These are phyloP conservation scores for Pseudocercospora fuligena DNA, from an alignment of 2,329 filamentous ascomycete genomes.

Conservation along the genomic window DNA sequence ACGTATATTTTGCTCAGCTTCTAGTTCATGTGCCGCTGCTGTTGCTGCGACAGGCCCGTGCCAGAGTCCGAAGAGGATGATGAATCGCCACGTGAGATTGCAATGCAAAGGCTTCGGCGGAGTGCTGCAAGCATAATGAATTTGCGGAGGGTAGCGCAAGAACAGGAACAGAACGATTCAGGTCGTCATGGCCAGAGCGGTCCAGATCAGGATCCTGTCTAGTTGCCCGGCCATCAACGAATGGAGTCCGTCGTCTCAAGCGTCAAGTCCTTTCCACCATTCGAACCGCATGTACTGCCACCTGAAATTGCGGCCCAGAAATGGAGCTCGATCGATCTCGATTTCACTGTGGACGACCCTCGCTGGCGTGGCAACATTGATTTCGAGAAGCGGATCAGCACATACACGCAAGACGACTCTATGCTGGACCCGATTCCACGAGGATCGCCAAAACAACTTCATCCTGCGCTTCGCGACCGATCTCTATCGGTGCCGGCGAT, in stretches of 20 bases:
- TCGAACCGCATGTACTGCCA: neutral
- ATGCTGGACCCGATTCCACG: neutral
- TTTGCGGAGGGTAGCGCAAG: neutral
- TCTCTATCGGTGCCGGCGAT: neutral
- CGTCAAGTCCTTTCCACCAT: neutral
- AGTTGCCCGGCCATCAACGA: neutral
- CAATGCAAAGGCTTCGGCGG: neutral
- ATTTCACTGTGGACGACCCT: constrained; percentile 1
- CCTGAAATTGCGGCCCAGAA: neutral
- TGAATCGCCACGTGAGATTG: neutral
- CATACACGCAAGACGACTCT: neutral
- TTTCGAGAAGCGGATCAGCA: neutral
- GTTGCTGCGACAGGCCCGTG: neutral
- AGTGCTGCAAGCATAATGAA: neutral
- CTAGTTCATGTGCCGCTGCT: neutral
- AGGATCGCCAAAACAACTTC: neutral
- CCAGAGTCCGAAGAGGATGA: neutral
- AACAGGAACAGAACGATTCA: neutral
- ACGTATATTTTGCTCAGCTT: neutral
- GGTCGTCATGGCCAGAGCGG: neutral
- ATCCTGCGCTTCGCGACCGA: neutral
- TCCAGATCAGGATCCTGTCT: neutral
- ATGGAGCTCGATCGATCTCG: neutral
- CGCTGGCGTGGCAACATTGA: constrained; percentile 4
- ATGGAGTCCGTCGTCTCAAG: neutral